Conservation (phyloP, 2,329 filamentous ascomycete genomes). For the Zelopaecilomyces penicillatus region DNA sequence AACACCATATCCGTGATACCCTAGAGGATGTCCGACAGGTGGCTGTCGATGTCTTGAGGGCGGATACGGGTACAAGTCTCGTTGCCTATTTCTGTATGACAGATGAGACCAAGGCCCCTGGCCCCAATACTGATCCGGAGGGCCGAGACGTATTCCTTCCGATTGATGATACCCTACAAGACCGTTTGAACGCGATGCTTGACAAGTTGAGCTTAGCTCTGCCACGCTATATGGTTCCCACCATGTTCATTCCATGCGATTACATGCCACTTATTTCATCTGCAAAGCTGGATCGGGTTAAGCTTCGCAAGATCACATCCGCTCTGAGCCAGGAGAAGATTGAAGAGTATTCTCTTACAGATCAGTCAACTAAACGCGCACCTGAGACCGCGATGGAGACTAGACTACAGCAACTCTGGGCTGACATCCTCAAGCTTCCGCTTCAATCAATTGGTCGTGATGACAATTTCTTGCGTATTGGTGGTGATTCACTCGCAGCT, state of each 20-base stretch:
- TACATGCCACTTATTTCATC: neutral
- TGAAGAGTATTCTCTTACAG: slow-evolving; percentile 14
- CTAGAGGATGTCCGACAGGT: neutral
- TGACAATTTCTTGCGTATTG: slow-evolving; percentile 13
- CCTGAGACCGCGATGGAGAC: slow-evolving; percentile 13
- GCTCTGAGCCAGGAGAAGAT: slow-evolving; percentile 1
- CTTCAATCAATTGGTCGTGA: slow-evolving; percentile 9
- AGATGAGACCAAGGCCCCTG: neutral
- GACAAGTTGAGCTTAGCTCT: neutral
- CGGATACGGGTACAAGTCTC: neutral
- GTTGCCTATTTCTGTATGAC: too few species aligned
- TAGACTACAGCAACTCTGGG: slow-evolving; percentile 11
- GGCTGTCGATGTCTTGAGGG: slow-evolving; percentile 1
- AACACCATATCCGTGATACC: slow-evolving; percentile 3
- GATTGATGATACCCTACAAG: too few species aligned
- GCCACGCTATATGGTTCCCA: neutral
- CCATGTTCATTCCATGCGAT: neutral
- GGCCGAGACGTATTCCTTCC: neutral
- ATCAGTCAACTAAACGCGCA: slow-evolving; percentile 9
- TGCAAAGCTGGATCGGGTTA: slow-evolving; percentile 8
- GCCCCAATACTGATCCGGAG: too few species aligned
- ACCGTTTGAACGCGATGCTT: too few species aligned
- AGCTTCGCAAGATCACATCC: too few species aligned
- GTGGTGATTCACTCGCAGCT: slow-evolving; percentile 16
- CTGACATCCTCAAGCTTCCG: too few species aligned